Evolutionary conservation across 2,329 filamentous ascomycete genomes (phyloP).

Genomic region (Aspergillus alliaceus): DNA sequence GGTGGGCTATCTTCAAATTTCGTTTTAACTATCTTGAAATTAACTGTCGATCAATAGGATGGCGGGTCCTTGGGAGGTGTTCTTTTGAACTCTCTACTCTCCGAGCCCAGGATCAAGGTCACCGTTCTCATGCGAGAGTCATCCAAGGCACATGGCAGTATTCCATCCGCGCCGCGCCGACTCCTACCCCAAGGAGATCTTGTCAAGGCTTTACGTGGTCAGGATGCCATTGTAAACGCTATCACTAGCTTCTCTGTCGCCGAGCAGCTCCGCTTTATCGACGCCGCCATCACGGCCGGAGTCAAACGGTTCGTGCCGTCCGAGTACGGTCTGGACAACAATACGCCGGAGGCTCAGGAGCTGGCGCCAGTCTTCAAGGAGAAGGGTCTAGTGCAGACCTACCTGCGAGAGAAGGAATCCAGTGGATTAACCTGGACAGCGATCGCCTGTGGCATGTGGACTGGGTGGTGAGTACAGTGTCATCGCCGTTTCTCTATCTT

Average conservation of each 20-base stretch:
- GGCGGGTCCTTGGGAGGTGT: background rate
- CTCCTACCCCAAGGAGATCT: background rate
- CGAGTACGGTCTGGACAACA: constrained; percentile 35
- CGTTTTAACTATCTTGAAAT: background rate
- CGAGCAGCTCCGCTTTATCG: constrained; percentile 9
- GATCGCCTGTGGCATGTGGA: constrained; percentile 16
- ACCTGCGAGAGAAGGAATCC: constrained; percentile 12
- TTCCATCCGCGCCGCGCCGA: background rate
- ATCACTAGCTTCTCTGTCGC: constrained; percentile 13
- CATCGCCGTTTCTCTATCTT: background rate
- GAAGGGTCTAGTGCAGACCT: constrained; percentile 30
- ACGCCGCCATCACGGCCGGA: constrained; percentile 7
- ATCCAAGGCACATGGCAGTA: background rate
- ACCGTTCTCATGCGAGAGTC: background rate
- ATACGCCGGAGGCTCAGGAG: constrained; percentile 20
- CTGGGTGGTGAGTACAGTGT: constrained; percentile 7
- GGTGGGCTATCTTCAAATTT: too few species aligned
- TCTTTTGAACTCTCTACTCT: background rate
- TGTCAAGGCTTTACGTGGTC: constrained; percentile 12
- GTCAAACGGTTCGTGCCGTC: constrained; percentile 27
- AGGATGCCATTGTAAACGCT: constrained; percentile 17
- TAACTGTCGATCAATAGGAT: background rate
- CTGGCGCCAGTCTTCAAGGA: constrained; percentile 30
- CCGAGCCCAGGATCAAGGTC: background rate
- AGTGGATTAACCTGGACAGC: constrained; percentile 16